These are phyloP conservation scores for Ceratocystis cubensis DNA, from an alignment of 2,329 filamentous ascomycete species.

Conservation along the genomic window DNA sequence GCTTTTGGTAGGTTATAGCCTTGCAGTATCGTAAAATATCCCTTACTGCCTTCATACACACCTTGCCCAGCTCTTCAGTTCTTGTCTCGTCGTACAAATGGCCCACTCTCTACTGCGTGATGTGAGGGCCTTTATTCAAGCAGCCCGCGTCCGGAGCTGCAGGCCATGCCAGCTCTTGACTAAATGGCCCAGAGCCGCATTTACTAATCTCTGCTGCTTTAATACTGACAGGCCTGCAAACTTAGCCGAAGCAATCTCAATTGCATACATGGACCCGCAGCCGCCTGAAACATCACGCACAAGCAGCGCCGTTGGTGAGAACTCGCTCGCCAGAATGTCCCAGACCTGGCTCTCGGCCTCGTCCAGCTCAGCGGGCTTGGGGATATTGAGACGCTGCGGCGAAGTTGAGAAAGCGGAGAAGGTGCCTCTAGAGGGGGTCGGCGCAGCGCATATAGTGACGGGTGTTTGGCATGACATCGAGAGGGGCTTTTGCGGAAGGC, in stretches of 20 bases:
- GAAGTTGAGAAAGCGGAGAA: slow-evolving; percentile 25
- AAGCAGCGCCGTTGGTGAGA: slow-evolving; percentile 40
- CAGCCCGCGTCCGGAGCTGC: slow-evolving; percentile 59
- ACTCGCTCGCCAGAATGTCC: slow-evolving; percentile 38
- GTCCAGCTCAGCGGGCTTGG: slow-evolving; percentile 40
- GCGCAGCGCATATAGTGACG: slow-evolving; percentile 13
- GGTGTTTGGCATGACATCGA: background rate
- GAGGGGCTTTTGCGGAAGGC: background rate
- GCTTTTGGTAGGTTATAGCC: no score
- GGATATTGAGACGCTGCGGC: slow-evolving; percentile 26
- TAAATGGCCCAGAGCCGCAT: slow-evolving; percentile 58
- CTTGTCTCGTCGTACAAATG: no score
- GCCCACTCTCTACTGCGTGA: background rate
- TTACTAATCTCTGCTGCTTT: slow-evolving; percentile 74
- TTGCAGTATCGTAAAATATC: background rate
- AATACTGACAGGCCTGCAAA: slow-evolving; percentile 62
- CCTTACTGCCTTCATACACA: background rate
- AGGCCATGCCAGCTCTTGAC: slow-evolving; percentile 75
- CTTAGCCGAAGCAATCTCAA: slow-evolving; percentile 59
- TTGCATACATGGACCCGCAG: slow-evolving; percentile 78
- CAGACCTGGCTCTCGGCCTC: slow-evolving; percentile 48
- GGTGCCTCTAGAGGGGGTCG: slow-evolving; percentile 15
- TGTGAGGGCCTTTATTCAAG: slow-evolving; percentile 24
- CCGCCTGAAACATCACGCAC: slow-evolving; percentile 74
- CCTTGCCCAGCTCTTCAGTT: no score